Evolutionary conservation across 2,329 filamentous ascomycete species (phyloP).

Genomic region (Aurifilum marmelostoma): DNA sequence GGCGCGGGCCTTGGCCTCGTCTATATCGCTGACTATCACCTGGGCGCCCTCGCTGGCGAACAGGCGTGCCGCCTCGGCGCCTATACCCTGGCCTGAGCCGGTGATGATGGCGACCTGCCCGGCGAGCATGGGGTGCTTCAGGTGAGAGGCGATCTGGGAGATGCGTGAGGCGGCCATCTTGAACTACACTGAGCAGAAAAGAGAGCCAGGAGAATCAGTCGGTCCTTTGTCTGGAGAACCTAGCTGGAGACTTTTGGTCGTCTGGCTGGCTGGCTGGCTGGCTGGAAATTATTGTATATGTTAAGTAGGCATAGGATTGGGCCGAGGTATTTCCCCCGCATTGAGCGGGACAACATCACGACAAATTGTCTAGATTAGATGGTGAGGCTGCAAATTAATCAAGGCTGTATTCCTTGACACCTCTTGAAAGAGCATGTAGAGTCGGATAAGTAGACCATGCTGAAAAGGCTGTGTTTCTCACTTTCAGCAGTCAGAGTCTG

Average conservation of each 20-base stretch:
- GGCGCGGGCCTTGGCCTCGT: constrained; percentile 69
- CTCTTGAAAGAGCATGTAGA: background rate
- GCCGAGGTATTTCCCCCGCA: background rate
- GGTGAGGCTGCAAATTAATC: background rate
- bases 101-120: constrained; percentile 88
- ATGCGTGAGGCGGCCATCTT: constrained; percentile 60
- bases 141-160: constrained; percentile 73
- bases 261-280: background rate
- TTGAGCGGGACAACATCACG: background rate
- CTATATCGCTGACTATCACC: constrained; percentile 83
- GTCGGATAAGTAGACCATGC: background rate
- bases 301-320: background rate
- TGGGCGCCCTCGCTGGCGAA: constrained; percentile 89
- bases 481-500: background rate
- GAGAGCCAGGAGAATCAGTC: background rate
- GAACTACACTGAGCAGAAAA: background rate
- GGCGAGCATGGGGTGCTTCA: constrained; percentile 81
- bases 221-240: too few relatives aligned
- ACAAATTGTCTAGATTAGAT: background rate
- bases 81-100: constrained; percentile 84
- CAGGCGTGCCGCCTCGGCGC: constrained; percentile 77
- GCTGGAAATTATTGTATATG: background rate
- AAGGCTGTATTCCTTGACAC: background rate
- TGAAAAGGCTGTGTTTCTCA: background rate
- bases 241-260: background rate